Evolutionary conservation across 208 protist genomes (phyloP).

Genomic region (Lotmaria passim): DNA sequence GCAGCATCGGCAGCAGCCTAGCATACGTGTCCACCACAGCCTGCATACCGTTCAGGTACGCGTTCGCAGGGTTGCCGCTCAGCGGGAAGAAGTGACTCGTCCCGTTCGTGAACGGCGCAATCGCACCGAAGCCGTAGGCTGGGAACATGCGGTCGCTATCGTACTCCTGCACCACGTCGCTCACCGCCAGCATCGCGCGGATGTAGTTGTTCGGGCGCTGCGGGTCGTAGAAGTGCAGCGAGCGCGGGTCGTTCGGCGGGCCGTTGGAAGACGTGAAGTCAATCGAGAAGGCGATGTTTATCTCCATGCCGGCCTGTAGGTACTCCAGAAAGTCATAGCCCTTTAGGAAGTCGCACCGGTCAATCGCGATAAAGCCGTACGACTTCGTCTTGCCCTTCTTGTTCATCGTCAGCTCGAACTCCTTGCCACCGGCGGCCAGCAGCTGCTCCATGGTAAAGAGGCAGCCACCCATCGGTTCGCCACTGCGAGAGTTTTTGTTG

Average conservation of each 20-base stretch:
- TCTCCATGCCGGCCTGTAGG: conserved; percentile 48
- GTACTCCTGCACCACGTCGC: conserved; percentile 54
- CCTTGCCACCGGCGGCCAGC: conserved; percentile 8
- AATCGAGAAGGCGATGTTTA: conserved; percentile 73
- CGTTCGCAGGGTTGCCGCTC: conserved; percentile 39
- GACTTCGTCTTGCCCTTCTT: conserved; percentile 40
- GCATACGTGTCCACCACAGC: conserved; percentile 62
- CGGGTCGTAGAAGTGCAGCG: conserved; percentile 62
- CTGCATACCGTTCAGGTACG: conserved; percentile 61
- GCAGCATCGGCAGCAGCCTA: conserved; percentile 34
- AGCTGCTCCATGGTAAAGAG: conserved; percentile 28
- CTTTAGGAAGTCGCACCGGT: conserved; percentile 18
- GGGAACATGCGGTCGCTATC: conserved; percentile 56
- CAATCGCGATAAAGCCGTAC: conserved; percentile 38
- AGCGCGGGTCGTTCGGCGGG: conserved; percentile 43
- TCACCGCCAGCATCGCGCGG: conserved; percentile 50
- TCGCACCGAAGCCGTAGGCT: conserved; percentile 50
- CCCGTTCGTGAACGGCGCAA: conserved; percentile 38
- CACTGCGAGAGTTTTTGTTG: conserved; percentile 17
- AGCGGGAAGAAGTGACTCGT: conserved; percentile 65
- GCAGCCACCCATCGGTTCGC: conserved; percentile 33
- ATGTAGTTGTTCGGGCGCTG: conserved; percentile 46
- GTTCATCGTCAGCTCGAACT: conserved; percentile 29
- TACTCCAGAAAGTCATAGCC: conserved; percentile 65
- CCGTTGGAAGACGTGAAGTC: conserved; percentile 82